phyloP scores from a whole-genome alignment of 2,329 filamentous ascomycete genomes.

The Phialophora chinensis region DNA sequence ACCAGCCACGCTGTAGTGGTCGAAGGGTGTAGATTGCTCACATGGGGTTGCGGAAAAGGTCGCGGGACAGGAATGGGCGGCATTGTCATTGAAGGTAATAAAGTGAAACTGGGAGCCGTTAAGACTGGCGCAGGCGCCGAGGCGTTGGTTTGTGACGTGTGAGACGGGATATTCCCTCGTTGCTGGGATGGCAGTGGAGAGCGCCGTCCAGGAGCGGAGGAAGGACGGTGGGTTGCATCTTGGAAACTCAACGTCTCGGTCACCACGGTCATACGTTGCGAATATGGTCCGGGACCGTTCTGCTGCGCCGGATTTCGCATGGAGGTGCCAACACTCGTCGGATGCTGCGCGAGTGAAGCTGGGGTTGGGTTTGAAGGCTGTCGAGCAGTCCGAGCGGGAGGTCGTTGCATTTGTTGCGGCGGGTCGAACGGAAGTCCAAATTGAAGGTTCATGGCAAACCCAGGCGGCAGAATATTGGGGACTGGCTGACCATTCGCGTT shows the following conservation, averaged over 20 bases:
- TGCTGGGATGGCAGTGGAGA: conserved; percentile 7
- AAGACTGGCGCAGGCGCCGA: not conserved
- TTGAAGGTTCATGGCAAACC: conserved; percentile 5
- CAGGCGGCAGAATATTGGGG: conserved; percentile 5
- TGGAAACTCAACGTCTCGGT: conserved; percentile 21
- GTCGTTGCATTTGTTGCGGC: not conserved
- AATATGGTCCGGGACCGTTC: not conserved
- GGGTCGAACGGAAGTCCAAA: not conserved
- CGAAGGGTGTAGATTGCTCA: conserved; percentile 1
- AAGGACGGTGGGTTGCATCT: conserved; percentile 25
- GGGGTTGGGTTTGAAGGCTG: not conserved
- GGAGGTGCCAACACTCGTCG: not conserved
- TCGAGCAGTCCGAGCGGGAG: not conserved
- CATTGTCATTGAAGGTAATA: not conserved
- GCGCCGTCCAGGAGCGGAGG: conserved; percentile 26
- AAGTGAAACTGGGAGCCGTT: not conserved
- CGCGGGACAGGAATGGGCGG: not conserved
- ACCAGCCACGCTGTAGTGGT: conserved; percentile 36
- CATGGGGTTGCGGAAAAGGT: not conserved
- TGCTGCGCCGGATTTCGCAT: not conserved
- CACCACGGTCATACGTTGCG: conserved; percentile 27
- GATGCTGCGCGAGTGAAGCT: not conserved
- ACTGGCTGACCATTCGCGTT: conserved; percentile 14
- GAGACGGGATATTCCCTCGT: not conserved
- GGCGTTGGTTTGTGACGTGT: not conserved